These are phyloP conservation scores for Blastobotrys elegans DNA, from an alignment of 1,139 yeast genomes.

Conservation along the genomic window DNA sequence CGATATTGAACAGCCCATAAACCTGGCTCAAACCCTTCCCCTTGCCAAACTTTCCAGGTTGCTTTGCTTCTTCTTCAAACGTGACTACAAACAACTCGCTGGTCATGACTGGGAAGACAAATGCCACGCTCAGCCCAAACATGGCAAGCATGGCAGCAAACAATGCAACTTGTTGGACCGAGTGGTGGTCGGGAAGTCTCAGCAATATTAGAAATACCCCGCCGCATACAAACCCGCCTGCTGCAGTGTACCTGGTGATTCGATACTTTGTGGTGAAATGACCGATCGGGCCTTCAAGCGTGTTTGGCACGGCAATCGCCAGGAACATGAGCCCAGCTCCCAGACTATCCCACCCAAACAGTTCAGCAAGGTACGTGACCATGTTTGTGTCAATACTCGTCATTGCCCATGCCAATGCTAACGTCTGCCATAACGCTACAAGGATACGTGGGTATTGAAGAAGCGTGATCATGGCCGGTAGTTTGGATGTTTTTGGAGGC, in stretches of 20 bases:
- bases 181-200: slow-evolving; percentile 28
- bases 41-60: slow-evolving; percentile 33
- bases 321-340: slow-evolving; percentile 33
- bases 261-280: slow-evolving; percentile 31
- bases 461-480: slow-evolving; percentile 12
- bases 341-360: slow-evolving; percentile 32
- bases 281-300: slow-evolving; percentile 34
- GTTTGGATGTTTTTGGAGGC: background rate
- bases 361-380: slow-evolving; percentile 30
- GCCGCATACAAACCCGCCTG: slow-evolving; percentile 26
- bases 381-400: slow-evolving; percentile 34
- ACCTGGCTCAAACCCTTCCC: slow-evolving; percentile 36
- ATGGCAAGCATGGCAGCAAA: slow-evolving; percentile 30
- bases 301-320: slow-evolving; percentile 32
- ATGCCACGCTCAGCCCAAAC: slow-evolving; percentile 27
- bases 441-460: slow-evolving; percentile 24
- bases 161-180: slow-evolving; percentile 28
- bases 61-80: slow-evolving; percentile 24
- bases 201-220: slow-evolving; percentile 29
- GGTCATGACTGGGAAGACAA: slow-evolving; percentile 29
- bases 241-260: slow-evolving; percentile 26
- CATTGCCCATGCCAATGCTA: slow-evolving; percentile 32
- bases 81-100: slow-evolving; percentile 32
- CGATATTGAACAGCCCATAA: slow-evolving; percentile 36
- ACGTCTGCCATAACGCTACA: slow-evolving; percentile 26